Base-by-base conservation (phyloP, 768 basidiomycete species). In the Chalciporus sphaerocephalus region DNA sequence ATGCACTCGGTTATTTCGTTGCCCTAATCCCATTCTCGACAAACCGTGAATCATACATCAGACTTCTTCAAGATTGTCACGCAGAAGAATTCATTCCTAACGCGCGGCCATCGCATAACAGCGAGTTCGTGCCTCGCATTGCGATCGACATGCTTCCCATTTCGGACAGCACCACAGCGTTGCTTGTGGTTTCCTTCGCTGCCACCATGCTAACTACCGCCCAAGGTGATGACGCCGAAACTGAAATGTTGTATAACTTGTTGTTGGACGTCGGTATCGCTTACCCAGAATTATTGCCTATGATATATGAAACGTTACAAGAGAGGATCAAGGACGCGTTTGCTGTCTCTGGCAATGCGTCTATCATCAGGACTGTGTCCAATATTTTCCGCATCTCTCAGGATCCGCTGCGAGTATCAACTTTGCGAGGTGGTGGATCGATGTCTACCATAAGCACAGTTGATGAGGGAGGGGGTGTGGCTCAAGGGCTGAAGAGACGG, bases 161-260 rank as follows among this genome's bases (percentile, higher is more conserved):
- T 33, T 66, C 55, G 7, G 86, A 92, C 52, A 60, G 70, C 38
- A 77, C 72, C 12, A 77, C 75, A 5, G 90, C 90, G 1, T 69
- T 95, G 8, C 74, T 94, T 9, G 73, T 82, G 5, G 76, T 82
- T 33, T 85, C 90, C 1, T 86, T 94, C 57, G 71, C 83, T 30
- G 80, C 80, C 3, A 81, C 86, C 1, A 87, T 94, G 65, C 71
- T 93, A 12, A 70, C 71, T 35, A 85, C 79, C 6, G 83, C 87
- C 1, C 83, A 89, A 57, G 82, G 85, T 3, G 87, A 91, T 51
- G 87, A 90, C 52, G 71, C 74, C 2, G 93, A 96, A 66, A 84
- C 83, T 2, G 80, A 90, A 60, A 83, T 93, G 32, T 64, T 94
- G 36, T 93, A 86, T 62, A 74, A 74, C 38, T 61, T 95, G 24